Conservation (phyloP, 192 early-diverging fungal species). For the Coemansia sp. region DNA sequence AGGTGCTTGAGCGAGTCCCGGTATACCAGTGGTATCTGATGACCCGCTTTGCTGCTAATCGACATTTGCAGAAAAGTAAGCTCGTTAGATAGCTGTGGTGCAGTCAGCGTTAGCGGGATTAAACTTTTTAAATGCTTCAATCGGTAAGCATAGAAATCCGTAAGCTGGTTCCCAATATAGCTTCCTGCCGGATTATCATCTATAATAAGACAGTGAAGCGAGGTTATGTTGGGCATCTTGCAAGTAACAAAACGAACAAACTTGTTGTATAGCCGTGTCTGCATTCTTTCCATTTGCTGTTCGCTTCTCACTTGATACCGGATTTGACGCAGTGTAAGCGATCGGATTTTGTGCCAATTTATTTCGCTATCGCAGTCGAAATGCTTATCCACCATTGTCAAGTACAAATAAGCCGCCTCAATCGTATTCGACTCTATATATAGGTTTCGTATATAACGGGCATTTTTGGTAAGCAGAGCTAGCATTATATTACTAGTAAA, state of each 20-base stretch:
- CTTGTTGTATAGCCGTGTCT: neutral
- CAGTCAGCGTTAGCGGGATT: neutral
- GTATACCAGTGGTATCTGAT: constrained; percentile 3
- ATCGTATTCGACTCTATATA: constrained; percentile 3
- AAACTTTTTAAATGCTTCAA: constrained; percentile 5
- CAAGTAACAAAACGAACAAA: constrained; percentile 1
- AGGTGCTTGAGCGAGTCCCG: constrained; percentile 4
- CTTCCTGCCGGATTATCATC: neutral
- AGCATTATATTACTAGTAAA: constrained; percentile 6
- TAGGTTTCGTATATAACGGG: neutral
- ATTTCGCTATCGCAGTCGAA: neutral
- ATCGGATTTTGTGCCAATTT: constrained; percentile 4
- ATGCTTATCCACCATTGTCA: neutral
- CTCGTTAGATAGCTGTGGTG: neutral
- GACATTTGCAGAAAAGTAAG: constrained; percentile 12
- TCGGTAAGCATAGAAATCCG: constrained; percentile 1
- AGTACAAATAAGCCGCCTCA: neutral
- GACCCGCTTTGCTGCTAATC: neutral
- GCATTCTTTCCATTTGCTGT: neutral
- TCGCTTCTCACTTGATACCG: neutral
- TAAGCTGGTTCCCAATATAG: constrained; percentile 5
- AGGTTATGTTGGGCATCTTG: constrained; percentile 1
- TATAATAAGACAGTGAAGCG: constrained; percentile 5
- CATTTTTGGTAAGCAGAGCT: neutral
- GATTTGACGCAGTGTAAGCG: constrained; percentile 7